Evolutionary conservation across 2,329 filamentous ascomycete species (phyloP).

Genomic region (Plectosphaerella plurivora): DNA sequence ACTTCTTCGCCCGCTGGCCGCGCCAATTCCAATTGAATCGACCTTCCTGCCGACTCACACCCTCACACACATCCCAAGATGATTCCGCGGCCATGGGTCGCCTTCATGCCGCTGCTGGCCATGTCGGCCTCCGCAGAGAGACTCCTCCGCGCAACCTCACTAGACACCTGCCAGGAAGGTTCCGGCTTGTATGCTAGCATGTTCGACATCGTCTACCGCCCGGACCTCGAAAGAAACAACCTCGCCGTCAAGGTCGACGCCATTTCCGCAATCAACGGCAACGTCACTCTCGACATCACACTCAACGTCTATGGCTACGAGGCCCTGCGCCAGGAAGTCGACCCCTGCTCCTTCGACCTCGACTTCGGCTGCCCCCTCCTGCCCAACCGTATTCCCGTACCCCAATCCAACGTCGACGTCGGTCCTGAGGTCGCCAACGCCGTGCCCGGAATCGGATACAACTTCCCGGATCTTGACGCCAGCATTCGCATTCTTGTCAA

Average conservation of each 20-base stretch:
- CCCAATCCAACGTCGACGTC: conserved; percentile 61
- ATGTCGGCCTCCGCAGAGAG: conserved; percentile 54
- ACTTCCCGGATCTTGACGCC: conserved; percentile 86
- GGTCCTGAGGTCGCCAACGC: conserved; percentile 50
- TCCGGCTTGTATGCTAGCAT: conserved; percentile 83
- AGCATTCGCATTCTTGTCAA: conserved; percentile 80
- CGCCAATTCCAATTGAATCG: too few relatives aligned
- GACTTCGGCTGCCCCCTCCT: conserved; percentile 87
- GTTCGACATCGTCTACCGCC: conserved; percentile 80
- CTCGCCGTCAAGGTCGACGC: conserved; percentile 68
- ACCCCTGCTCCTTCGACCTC: conserved; percentile 71
- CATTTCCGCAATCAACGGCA: conserved; percentile 76
- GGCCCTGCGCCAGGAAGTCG: conserved; percentile 60
- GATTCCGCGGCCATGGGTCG: too few relatives aligned
- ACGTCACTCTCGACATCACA: conserved; percentile 71
- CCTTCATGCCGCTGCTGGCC: not conserved
- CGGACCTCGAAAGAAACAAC: conserved; percentile 48
- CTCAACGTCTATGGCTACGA: conserved; percentile 80
- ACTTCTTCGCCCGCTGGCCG: too few relatives aligned
- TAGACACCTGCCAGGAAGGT: conserved; percentile 80
- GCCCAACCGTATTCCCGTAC: conserved; percentile 73
- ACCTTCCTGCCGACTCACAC: too few relatives aligned
- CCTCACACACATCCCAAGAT: too few relatives aligned
- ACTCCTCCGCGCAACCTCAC: conserved; percentile 74
- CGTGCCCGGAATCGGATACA: conserved; percentile 83